These are phyloP conservation scores for Cyphellophora attinorum DNA, from an alignment of 2,329 filamentous ascomycete genomes.

Conservation along the genomic window DNA sequence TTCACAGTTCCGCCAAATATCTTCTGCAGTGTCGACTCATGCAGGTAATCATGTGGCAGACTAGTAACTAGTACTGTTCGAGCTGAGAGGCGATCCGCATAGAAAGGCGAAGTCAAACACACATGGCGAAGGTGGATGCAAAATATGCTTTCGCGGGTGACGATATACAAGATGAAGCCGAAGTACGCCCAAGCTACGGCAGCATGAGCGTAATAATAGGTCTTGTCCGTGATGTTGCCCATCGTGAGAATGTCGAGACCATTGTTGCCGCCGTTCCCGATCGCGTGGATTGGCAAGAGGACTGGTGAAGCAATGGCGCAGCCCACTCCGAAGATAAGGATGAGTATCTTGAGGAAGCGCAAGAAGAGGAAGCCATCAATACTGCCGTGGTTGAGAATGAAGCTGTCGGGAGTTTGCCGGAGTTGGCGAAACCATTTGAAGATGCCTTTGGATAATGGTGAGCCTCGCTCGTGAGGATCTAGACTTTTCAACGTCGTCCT, in stretches of 20 bases:
- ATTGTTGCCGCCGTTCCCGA: slow-evolving; percentile 57
- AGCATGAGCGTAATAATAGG: slow-evolving; percentile 69
- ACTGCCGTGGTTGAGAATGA: slow-evolving; percentile 77
- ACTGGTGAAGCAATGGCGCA: slow-evolving; percentile 79
- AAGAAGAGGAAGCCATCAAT: slow-evolving; percentile 88
- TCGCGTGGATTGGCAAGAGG: slow-evolving; percentile 76
- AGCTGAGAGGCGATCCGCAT: slow-evolving; percentile 75
- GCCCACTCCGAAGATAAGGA: slow-evolving; percentile 70
- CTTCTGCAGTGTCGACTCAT: slow-evolving; percentile 62
- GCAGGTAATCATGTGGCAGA: slow-evolving; percentile 67
- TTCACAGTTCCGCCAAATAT: slow-evolving; percentile 75
- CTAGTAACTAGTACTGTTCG: slow-evolving; percentile 81
- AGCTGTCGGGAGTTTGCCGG: slow-evolving; percentile 36
- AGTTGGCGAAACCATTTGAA: slow-evolving; percentile 26
- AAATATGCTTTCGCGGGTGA: slow-evolving; percentile 79
- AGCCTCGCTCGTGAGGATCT: slow-evolving; percentile 30
- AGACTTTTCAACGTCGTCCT: slow-evolving; percentile 43
- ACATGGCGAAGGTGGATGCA: slow-evolving; percentile 88
- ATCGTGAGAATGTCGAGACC: slow-evolving; percentile 73
- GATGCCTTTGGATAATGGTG: slow-evolving; percentile 22
- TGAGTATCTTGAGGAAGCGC: slow-evolving; percentile 71
- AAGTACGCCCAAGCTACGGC: slow-evolving; percentile 72
- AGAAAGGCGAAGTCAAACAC: slow-evolving; percentile 75
- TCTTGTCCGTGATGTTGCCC: slow-evolving; percentile 57
- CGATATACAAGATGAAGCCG: slow-evolving; percentile 74